Evolutionary conservation across 176 grass and related monocot species (phyloP), one percentile per base, ranked within the genome.

Genomic region (Phyllostachys edulis): DNA sequence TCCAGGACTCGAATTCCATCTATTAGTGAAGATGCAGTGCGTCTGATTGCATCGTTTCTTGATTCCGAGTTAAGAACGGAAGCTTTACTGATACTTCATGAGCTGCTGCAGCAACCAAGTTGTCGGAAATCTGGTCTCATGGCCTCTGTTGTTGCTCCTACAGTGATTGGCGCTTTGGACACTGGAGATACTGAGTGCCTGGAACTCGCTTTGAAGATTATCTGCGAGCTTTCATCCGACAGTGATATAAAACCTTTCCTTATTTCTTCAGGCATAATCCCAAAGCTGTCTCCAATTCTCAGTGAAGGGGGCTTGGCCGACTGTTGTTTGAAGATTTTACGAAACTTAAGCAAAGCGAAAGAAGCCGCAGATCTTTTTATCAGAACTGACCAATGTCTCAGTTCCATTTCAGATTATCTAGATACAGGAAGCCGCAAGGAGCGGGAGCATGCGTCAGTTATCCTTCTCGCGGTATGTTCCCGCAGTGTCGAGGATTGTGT

Each of bases 391-490:
- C 76, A 67, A 42, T 92, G 73, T 81, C 77, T 98, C 39, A 52
- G 76, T 67, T 89, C 91, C 34, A 82, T 98, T 55, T 82, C 80
- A 29, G 96, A 95, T 29, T 78, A 92, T 41, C 90, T 98, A 13
- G 89, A 95, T 38, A 88, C 52, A 23, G 96, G 89, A 77, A 87
- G 73, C 78, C 78, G 16, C 26, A 73, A 78, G 38, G 89, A 96
- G 65, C 87, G 91, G 60, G 91, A 96, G 73, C 74, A 90, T 76
- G 93, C 93, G 12, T 73, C 87, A 17, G 87, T 57, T 52, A 92
- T 94, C 57, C 87, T 99, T 60, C 41, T 89, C 17, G 59, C 83
- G 6, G 66, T 96, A 45, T 94, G 93, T 81, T 93, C 86, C 7
- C 26, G 27, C 45, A 89, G 81, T 39, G 36, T 57, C 1, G 86